Evolutionary conservation across 192 early-diverging fungal genomes (phyloP).

Genomic region (Podila clonocystis): DNA sequence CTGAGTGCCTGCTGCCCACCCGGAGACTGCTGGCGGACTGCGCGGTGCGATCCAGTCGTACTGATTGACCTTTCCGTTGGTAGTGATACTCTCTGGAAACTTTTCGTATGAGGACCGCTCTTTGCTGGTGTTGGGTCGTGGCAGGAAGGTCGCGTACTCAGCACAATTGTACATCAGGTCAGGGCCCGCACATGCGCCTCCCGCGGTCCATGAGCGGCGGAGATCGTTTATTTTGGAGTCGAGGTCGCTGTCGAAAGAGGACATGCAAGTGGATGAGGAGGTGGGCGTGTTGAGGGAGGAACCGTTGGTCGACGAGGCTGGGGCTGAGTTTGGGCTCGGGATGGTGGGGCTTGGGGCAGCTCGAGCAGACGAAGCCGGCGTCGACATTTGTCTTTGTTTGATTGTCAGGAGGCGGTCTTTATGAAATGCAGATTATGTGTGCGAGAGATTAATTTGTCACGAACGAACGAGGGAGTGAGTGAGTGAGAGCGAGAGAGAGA

Average conservation of each 20-base stretch:
- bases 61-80: slow-evolving; percentile 7
- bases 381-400: slow-evolving; percentile 27
- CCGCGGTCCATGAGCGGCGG: slow-evolving; percentile 19
- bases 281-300: slow-evolving; percentile 39
- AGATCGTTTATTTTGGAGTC: slow-evolving; percentile 18
- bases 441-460: background rate
- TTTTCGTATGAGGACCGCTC: slow-evolving; percentile 25
- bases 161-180: slow-evolving; percentile 24
- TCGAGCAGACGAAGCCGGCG: slow-evolving; percentile 31
- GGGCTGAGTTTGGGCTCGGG: slow-evolving; percentile 43
- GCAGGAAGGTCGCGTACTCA: slow-evolving; percentile 45
- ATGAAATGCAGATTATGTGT: slow-evolving; percentile 5
- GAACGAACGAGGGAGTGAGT: background rate
- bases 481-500: background rate
- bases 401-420: background rate
- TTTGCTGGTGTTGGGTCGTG: slow-evolving; percentile 32
- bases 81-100: background rate
- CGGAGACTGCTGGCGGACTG: slow-evolving; percentile 17
- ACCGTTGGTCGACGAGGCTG: slow-evolving; percentile 24
- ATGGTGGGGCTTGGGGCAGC: slow-evolving; percentile 40
- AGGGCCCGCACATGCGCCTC: slow-evolving; percentile 24
- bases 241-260: no score
- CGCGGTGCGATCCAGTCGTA: slow-evolving; percentile 33
- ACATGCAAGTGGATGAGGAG: slow-evolving; percentile 6
- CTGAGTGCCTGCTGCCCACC: slow-evolving; percentile 41